Base-by-base conservation (phyloP, 2,329 filamentous ascomycete species). In the Ramularia endophylla region DNA sequence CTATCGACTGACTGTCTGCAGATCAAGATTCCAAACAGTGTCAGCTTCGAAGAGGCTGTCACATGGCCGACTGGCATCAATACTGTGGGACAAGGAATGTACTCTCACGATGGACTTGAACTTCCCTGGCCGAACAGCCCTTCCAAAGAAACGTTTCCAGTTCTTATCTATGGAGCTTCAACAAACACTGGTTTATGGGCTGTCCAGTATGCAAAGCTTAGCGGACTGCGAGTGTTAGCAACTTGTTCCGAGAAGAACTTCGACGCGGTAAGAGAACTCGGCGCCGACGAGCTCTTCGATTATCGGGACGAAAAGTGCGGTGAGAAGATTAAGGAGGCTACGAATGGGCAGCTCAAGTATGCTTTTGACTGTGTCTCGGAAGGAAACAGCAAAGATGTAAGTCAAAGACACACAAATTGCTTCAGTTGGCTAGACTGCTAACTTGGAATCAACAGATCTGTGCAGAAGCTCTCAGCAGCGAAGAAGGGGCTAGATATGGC, bases 21-120 rank as follows among this genome's bases (percentile, higher is more conserved):
- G 41, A 58, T 69, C 33, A 65, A 65, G 27, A 60, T 78, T 5
- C 68, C 72, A 1, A 65, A 73, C 13, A 54, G 55, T 28, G 37
- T 78, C 41, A 66, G 64, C 27, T 72, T 73, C 49, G 69, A 76
- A 44, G 68, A 74, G 16, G 75, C 72, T 0, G 64, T 71, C 2
- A 75, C 73, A 0, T 58, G 77, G 9, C 70, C 72, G 1, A 65
- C 75, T 1, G 74, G 72, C 1, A 60, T 76, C 33, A 61, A 58
- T 8, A 77, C 74, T 2, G 67, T 73, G 3, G 72, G 65, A 1
- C 73, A 76, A 41, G 64, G 61, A 3, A 50, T 71, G 20, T 71
- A 67, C 49, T 66, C 34, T 18, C 40, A 31, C 7, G 43, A 48
- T 30, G 41, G 42, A 11, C 27, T 48, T 8, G 42, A 36, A 18